phyloP scores from a whole-genome alignment of 345 rosid genomes.

The Clausena lansium region DNA sequence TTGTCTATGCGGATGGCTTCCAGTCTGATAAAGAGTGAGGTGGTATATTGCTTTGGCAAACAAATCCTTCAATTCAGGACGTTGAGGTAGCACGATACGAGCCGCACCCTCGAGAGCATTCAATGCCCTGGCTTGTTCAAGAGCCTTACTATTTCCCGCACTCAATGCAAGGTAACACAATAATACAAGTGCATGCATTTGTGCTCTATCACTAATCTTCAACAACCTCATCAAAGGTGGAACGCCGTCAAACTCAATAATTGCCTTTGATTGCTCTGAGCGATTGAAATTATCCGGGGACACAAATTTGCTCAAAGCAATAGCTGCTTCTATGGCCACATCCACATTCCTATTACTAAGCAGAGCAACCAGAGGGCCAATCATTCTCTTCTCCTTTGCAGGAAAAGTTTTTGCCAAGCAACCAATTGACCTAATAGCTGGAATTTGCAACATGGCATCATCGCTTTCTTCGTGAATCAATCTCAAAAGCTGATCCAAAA shows the following conservation, averaged over 20 bases:
- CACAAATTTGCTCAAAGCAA: constrained; percentile 54
- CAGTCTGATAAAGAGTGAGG: constrained; percentile 50
- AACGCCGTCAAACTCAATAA: constrained; percentile 54
- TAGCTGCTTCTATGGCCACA: constrained; percentile 50
- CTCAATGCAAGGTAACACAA: constrained; percentile 52
- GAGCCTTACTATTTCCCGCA: constrained; percentile 56
- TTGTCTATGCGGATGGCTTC: constrained; percentile 37
- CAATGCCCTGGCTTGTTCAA: constrained; percentile 55
- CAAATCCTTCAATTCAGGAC: constrained; percentile 50
- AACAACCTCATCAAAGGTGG: constrained; percentile 42
- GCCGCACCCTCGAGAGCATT: constrained; percentile 44
- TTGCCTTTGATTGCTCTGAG: constrained; percentile 49
- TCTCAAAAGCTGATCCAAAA: constrained; percentile 55
- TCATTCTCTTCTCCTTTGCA: constrained; percentile 46
- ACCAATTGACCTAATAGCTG: constrained; percentile 51
- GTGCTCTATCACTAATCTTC: constrained; percentile 33
- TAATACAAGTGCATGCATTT: constrained; percentile 35
- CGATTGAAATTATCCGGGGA: constrained; percentile 51
- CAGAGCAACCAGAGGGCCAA: constrained; percentile 42
- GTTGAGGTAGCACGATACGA: constrained; percentile 41
- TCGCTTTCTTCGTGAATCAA: constrained; percentile 39
- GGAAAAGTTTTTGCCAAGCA: constrained; percentile 61
- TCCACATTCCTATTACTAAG: constrained; percentile 31
- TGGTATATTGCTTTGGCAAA: constrained; percentile 42
- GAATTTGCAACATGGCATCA: constrained; percentile 30